A percentile compares a stretch with the other conserved stretches of the same genome.
These are phyloP conservation scores for Cyclostephanos tholiformis DNA, from an alignment of 108 stramenopile species.

Conservation along the genomic window DNA sequence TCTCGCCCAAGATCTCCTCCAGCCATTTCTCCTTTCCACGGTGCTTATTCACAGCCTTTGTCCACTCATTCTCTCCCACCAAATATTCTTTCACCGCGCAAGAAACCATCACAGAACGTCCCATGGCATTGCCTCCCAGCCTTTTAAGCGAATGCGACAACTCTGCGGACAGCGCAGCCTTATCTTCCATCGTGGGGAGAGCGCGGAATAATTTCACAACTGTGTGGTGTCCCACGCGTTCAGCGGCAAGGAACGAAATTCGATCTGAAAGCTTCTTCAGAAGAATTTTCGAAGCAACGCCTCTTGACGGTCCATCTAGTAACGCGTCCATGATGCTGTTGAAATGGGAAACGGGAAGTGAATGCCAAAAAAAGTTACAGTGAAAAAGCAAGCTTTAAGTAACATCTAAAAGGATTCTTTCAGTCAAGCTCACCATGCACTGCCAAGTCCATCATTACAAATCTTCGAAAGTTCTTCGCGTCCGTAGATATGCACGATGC, in stretches of 20 bases:
- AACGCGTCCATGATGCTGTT: conserved; percentile 73
- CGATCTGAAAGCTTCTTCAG: conserved; percentile 58
- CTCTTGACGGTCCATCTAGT: conserved; percentile 64
- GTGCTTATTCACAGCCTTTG: conserved; percentile 45
- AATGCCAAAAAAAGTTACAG: background rate
- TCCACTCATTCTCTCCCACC: conserved; percentile 62
- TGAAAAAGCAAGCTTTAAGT: background rate
- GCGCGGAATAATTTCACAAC: conserved; percentile 77
- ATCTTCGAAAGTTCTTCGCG: conserved; percentile 58
- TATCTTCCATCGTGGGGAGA: conserved; percentile 63
- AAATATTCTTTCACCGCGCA: conserved; percentile 67
- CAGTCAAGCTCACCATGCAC: conserved; percentile 57
- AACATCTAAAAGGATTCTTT: background rate
- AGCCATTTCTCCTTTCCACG: conserved; percentile 45
- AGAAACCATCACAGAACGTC: conserved; percentile 63
- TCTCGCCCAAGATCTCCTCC: conserved; percentile 49
- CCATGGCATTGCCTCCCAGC: conserved; percentile 77
- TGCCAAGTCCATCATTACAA: conserved; percentile 81
- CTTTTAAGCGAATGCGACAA: conserved; percentile 66
- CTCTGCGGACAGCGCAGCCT: conserved; percentile 65
- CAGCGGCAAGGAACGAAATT: conserved; percentile 59
- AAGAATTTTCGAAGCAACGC: conserved; percentile 49
- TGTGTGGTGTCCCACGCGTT: conserved; percentile 81
- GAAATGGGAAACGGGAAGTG: background rate
- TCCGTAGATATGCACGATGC: conserved; percentile 52